A percentile compares a stretch with the other conserved stretches of the same genome.
phyloP scores from a whole-genome alignment of 495 filamentous ascomycete genomes.

The Alectoria sarmentosa region DNA sequence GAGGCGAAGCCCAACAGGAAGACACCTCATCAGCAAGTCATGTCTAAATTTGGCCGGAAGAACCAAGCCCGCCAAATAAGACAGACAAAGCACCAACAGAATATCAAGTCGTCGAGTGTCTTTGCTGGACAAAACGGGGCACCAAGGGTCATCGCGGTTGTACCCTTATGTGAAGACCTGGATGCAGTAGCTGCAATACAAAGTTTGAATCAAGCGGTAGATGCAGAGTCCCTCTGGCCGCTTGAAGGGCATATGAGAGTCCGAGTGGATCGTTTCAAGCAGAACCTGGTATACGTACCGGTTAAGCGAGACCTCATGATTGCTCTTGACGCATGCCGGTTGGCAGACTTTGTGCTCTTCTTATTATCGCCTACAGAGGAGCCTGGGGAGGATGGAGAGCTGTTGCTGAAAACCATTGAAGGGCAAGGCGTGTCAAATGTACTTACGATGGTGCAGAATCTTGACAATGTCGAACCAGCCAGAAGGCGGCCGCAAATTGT shows the following conservation, averaged over 20 bases:
- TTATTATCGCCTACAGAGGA: slow-evolving; percentile 73
- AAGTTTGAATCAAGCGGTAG: slow-evolving; percentile 68
- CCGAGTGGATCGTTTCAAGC: slow-evolving; percentile 82
- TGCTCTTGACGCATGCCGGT: slow-evolving; percentile 75
- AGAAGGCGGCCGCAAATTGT: slow-evolving; percentile 72
- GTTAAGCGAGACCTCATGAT: slow-evolving; percentile 62
- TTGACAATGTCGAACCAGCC: slow-evolving; percentile 66
- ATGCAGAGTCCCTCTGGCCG: slow-evolving; percentile 61
- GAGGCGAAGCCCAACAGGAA: slow-evolving; percentile 58
- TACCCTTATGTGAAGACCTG: slow-evolving; percentile 70
- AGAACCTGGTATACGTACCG: slow-evolving; percentile 78
- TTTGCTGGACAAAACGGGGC: slow-evolving; percentile 82
- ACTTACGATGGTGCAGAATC: slow-evolving; percentile 67
- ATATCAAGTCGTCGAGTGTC: slow-evolving; percentile 63
- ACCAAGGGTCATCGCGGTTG: slow-evolving; percentile 83
- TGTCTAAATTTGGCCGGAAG: slow-evolving; percentile 91
- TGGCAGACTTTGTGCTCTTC: slow-evolving; percentile 84
- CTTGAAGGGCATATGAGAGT: slow-evolving; percentile 52
- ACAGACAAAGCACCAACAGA: slow-evolving; percentile 70
- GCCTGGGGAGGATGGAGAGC: slow-evolving; percentile 73
- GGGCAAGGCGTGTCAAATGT: slow-evolving; percentile 89
- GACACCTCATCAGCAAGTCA: slow-evolving; percentile 89
- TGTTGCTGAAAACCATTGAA: slow-evolving; percentile 77
- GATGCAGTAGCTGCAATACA: slow-evolving; percentile 59
- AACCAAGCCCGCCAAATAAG: slow-evolving; percentile 89